A percentile compares a stretch with the other conserved stretches of the same genome.
Conservation (phyloP, 2,329 filamentous ascomycete genomes). For the Ceratocystis lukuohia region DNA sequence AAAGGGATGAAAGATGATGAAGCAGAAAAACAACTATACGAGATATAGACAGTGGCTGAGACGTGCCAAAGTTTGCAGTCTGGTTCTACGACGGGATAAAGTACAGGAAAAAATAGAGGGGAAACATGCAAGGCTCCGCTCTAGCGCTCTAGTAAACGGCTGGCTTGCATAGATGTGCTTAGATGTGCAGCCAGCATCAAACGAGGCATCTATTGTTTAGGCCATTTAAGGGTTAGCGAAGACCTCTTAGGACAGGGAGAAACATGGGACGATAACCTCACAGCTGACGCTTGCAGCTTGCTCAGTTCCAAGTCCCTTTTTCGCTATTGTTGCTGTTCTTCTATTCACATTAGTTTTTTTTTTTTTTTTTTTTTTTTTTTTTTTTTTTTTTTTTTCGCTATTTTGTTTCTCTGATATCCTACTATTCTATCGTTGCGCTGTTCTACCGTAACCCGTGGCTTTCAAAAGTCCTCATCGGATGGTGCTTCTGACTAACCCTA, state of each 20-base stretch:
- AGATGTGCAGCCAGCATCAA: not conserved
- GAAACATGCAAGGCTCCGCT: not conserved
- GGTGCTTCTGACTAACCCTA: not conserved
- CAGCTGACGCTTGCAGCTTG: too few relatives aligned
- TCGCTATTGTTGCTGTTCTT: too few relatives aligned
- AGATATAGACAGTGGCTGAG: not conserved
- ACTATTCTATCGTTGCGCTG: too few relatives aligned
- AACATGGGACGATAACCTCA: too few relatives aligned
- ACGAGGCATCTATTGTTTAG: not conserved
- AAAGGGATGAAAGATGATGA: not conserved
- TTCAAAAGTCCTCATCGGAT: not conserved
- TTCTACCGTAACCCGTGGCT: too few relatives aligned
- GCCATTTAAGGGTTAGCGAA: too few relatives aligned
- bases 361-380: too few relatives aligned
- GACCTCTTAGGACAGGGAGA: too few relatives aligned
- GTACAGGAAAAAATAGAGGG: not conserved
- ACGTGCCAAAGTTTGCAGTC: not conserved
- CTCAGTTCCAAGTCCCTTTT: too few relatives aligned
- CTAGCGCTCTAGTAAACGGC: not conserved
- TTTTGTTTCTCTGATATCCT: too few relatives aligned
- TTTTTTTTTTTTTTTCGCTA: too few relatives aligned
- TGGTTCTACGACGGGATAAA: not conserved
- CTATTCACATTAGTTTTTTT: too few relatives aligned
- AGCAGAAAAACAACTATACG: not conserved
- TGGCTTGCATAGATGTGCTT: not conserved